Base-by-base conservation (phyloP, 1,284 basidiomycete species). In the Moesziomyces aphidis region DNA sequence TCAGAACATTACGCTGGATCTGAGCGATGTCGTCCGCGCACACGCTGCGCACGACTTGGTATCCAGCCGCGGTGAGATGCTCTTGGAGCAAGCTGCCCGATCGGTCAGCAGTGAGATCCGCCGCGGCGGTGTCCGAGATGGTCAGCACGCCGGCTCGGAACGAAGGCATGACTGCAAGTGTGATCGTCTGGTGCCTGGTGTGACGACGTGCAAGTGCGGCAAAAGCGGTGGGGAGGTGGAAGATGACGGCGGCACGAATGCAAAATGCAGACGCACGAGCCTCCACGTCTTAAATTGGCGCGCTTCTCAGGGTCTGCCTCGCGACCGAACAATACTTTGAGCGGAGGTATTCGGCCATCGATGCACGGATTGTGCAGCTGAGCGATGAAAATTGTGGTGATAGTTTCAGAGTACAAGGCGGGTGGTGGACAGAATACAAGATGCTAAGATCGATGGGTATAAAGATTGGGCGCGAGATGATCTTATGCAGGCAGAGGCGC, bases 121-220 rank as follows among this genome's bases (percentile, higher is more conserved):
- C 11, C 6, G 65, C 52, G 7, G 79, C 66, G 2, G 78, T 78
- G 53, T 81, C 79, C 8, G 76, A 78, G 47, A 81, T 61, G 31
- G 73, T 72, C 24, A 76, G 15, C 46, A 78, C 64, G 10, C 65
- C 58, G 0, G 43, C 65, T 26, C 58, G 53, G 48, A 50, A 48
- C 3, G 52, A n/a, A 6, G 31, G 19, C 63, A 66, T 63, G 15
- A 5, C 26, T 23, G n/a, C 11, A 26, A 17, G 47, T 10, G 24
- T 24, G 23, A 6, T 36, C 11, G 17, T 17, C 13, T 17, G 17
- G 11, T 36, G 28, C 9, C 22, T 21, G 22, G 8, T 4, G 8
- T 5, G 43, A 17, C 31, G 21, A 31, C 3, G 46, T 21, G 31
- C 7, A 28, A 26, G 31, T 53, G 31, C 10, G 31, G 6, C 28